These are phyloP conservation scores for Coniella lustricola DNA, from an alignment of 2,329 filamentous ascomycete genomes.

Conservation along the genomic window DNA sequence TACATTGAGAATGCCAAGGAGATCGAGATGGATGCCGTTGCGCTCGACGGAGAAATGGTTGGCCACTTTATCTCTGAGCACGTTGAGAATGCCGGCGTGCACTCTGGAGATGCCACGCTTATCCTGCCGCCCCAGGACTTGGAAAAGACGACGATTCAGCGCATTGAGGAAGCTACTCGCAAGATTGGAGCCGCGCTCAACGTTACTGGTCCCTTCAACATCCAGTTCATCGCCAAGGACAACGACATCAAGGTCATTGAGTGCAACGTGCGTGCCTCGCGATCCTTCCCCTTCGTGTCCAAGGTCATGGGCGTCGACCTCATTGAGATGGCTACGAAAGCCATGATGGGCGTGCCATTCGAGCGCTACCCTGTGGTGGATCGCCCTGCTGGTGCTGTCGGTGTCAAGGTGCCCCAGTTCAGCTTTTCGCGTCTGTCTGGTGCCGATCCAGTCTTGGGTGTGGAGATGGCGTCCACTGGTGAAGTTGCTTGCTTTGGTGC, in stretches of 20 bases:
- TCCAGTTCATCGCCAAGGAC: conserved; percentile 98
- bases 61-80: conserved; percentile 98
- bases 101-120: conserved; percentile 94
- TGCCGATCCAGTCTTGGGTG: conserved; percentile 90
- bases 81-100: conserved; percentile 96
- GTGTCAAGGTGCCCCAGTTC: conserved; percentile 97
- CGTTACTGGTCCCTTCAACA: conserved; percentile 95
- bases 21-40: conserved; percentile 99
- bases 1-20: conserved; percentile 99
- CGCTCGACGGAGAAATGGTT: conserved; percentile 79
- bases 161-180: conserved; percentile 89
- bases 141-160: conserved; percentile 75
- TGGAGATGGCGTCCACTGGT: conserved; percentile 98
- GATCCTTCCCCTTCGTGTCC: conserved; percentile 96
- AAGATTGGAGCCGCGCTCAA: conserved; percentile 95
- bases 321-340: conserved; percentile 97
- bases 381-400: conserved; percentile 76
- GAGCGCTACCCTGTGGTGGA: conserved; percentile 72
- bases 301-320: conserved; percentile 98
- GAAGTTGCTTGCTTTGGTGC: conserved; percentile 95
- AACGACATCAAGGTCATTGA: conserved; percentile 99
- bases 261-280: conserved; percentile 92
- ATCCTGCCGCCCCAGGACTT: conserved; percentile 93
- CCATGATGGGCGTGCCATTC: conserved; percentile 81
- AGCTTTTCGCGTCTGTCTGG: conserved; percentile 96